These are phyloP conservation scores for Oryza officinalis DNA, from an alignment of 176 grass and related monocot genomes.

Conservation along the genomic window DNA sequence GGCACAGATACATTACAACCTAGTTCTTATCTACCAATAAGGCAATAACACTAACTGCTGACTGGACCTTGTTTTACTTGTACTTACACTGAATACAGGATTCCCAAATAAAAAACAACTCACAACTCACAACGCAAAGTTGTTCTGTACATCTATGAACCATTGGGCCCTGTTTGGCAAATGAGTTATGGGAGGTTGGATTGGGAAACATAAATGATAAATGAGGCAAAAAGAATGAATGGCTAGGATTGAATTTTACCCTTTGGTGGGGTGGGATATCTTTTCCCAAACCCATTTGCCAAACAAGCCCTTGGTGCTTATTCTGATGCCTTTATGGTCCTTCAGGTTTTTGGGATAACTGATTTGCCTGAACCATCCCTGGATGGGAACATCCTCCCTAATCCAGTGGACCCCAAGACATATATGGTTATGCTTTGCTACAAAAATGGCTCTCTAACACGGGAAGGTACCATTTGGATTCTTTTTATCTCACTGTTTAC, in stretches of 20 bases:
- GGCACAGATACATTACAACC: neutral
- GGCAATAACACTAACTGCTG: neutral
- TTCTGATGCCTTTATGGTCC: conserved; percentile 6
- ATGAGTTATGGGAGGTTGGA: too few species aligned
- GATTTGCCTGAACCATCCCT: conserved; percentile 42
- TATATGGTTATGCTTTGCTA: conserved; percentile 82
- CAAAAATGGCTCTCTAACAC: conserved; percentile 80
- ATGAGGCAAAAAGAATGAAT: too few species aligned
- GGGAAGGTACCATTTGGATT: conserved; percentile 52
- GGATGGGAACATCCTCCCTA: conserved; percentile 67
- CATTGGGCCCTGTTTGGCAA: neutral
- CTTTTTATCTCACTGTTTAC: neutral
- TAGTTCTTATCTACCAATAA: neutral
- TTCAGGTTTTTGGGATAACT: conserved; percentile 71
- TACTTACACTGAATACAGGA: neutral
- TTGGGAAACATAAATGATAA: too few species aligned
- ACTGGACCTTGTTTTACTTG: neutral
- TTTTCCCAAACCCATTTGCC: too few species aligned
- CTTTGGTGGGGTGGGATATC: too few species aligned
- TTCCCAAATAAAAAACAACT: neutral
- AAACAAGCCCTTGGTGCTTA: neutral
- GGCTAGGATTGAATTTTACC: too few species aligned
- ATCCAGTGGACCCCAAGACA: conserved; percentile 60
- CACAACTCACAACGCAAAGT: neutral
- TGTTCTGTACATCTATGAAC: neutral